These are phyloP conservation scores for Phytophthora pluvialis DNA, from an alignment of 352 stramenopile species.

Conservation along the genomic window DNA sequence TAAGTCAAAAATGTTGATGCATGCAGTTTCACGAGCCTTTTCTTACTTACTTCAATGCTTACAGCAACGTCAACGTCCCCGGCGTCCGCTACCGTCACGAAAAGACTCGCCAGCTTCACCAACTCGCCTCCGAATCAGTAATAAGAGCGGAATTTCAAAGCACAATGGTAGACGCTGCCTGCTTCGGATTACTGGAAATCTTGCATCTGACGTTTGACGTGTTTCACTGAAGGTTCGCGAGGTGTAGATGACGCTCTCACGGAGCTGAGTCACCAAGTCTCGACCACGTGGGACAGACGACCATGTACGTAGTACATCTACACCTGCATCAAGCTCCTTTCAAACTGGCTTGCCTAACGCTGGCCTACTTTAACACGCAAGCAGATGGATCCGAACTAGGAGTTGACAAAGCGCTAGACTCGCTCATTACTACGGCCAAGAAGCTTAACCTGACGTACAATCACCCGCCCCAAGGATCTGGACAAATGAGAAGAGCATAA, in stretches of 20 bases:
- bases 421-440: constrained; percentile 68
- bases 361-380: neutral
- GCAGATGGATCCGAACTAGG: constrained; percentile 41
- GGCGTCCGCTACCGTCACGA: constrained; percentile 35
- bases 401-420: constrained; percentile 61
- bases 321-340: too few species aligned
- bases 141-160: constrained; percentile 7
- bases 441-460: constrained; percentile 65
- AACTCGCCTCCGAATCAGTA: constrained; percentile 15
- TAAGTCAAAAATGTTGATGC: constrained; percentile 15
- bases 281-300: constrained; percentile 44
- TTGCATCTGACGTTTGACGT: neutral
- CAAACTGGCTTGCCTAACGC: neutral
- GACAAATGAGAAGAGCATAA: constrained; percentile 15
- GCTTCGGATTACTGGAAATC: neutral
- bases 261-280: constrained; percentile 61
- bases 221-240: constrained; percentile 27
- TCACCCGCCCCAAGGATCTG: constrained; percentile 9
- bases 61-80: constrained; percentile 59
- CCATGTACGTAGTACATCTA: constrained; percentile 12
- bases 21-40: neutral
- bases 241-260: constrained; percentile 69
- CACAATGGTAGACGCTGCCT: constrained; percentile 34
- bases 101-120: constrained; percentile 32
- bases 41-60: neutral